Percentiles rank a stretch among this genome's conserved stretches.
These are phyloP conservation scores for Trichoderma orchidacearum DNA, from an alignment of 495 filamentous ascomycete species.

Conservation along the genomic window DNA sequence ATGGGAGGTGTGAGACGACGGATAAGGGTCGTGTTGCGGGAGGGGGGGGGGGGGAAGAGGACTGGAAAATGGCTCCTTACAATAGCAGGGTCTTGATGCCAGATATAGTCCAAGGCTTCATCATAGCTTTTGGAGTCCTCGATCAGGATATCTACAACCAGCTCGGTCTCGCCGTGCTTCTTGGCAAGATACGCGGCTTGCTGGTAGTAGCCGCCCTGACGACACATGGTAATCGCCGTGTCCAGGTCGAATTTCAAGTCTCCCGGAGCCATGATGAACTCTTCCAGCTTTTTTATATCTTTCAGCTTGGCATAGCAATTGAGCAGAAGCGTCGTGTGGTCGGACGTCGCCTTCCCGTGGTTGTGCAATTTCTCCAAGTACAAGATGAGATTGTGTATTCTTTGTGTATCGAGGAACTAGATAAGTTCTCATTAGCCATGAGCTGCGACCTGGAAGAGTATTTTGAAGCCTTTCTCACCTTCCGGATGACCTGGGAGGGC, in stretches of 20 bases:
- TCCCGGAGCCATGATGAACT: constrained; percentile 89
- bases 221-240: constrained; percentile 94
- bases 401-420: constrained; percentile 84
- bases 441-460: background rate
- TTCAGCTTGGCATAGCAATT: constrained; percentile 98
- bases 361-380: constrained; percentile 96
- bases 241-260: constrained; percentile 95
- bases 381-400: constrained; percentile 94
- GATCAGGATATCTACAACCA: constrained; percentile 89
- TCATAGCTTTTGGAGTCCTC: constrained; percentile 84
- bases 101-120: constrained; percentile 84
- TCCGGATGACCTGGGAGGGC: constrained; percentile 86
- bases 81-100: constrained; percentile 67
- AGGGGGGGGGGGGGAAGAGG: background rate
- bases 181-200: constrained; percentile 92
- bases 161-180: constrained; percentile 84
- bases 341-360: constrained; percentile 83
- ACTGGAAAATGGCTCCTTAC: constrained; percentile 35
- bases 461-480: constrained; percentile 28
- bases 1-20: constrained; percentile 13
- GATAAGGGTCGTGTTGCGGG: no score
- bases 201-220: constrained; percentile 94
- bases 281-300: constrained; percentile 86
- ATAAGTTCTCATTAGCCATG: background rate
- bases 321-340: constrained; percentile 85